A percentile compares a stretch with the other conserved stretches of the same genome.
Conservation (phyloP, 441 rosid genomes). For the Sinapis alba region DNA sequence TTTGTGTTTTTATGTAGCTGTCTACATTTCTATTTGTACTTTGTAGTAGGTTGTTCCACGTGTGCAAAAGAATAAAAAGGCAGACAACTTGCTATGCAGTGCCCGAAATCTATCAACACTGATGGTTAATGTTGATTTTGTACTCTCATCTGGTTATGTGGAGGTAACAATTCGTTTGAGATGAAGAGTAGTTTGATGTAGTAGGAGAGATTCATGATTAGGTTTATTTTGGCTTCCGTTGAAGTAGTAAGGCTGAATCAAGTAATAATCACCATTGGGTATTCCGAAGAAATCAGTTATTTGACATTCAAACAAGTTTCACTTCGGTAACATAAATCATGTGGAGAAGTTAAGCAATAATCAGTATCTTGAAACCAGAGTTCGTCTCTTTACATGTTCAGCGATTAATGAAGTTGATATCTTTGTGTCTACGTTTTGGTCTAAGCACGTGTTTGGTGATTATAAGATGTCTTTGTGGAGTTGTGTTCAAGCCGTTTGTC, state of each 20-base stretch:
- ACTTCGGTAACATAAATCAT: no score
- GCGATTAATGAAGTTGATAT: neutral
- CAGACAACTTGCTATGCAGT: neutral
- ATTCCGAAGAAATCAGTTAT: no score
- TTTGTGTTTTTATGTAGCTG: neutral
- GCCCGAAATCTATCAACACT: neutral
- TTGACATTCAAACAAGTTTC: no score
- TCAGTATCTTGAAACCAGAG: slow-evolving; percentile 83
- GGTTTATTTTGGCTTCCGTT: no score
- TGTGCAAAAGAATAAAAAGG: neutral
- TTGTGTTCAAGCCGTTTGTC: slow-evolving; percentile 82
- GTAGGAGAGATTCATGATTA: no score
- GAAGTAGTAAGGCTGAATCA: no score
- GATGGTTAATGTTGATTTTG: no score
- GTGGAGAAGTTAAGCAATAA: slow-evolving; percentile 83
- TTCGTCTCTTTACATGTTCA: slow-evolving; percentile 38
- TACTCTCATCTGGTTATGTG: no score
- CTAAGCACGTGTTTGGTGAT: slow-evolving; percentile 8
- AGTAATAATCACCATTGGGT: no score
- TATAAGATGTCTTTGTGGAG: slow-evolving; percentile 89
- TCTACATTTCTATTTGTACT: neutral
- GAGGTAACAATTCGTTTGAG: no score
- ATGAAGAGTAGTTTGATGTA: no score
- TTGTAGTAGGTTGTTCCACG: neutral
- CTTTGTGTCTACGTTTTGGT: neutral